phyloP scores from a whole-genome alignment of 805 yeast genomes.

The Cyberlindnera petersonii region DNA sequence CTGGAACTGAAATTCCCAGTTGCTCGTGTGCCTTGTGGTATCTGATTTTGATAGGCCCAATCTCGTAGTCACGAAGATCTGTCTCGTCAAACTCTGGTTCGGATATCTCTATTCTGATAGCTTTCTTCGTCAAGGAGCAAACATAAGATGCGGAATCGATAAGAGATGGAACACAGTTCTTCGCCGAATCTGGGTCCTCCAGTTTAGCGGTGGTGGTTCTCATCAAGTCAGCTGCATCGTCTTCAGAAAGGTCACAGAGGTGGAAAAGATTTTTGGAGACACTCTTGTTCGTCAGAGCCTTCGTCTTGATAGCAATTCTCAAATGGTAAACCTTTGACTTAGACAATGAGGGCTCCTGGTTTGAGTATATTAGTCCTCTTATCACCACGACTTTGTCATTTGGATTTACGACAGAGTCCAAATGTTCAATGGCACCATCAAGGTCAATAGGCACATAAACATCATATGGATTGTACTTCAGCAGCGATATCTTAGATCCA shows the following conservation, averaged over 20 bases:
- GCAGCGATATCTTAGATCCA: conserved; percentile 25
- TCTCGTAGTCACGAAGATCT: conserved; percentile 46
- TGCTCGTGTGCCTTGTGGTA: conserved; percentile 35
- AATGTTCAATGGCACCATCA: conserved; percentile 24
- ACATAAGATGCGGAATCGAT: conserved; percentile 46
- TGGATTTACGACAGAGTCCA: conserved; percentile 14
- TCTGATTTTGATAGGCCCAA: conserved; percentile 48
- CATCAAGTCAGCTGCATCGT: conserved; percentile 32
- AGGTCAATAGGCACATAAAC: conserved; percentile 26
- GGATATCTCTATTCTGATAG: conserved; percentile 52
- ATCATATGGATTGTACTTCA: conserved; percentile 22
- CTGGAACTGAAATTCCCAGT: conserved; percentile 2
- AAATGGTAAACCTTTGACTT: conserved; percentile 30
- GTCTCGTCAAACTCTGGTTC: conserved; percentile 45
- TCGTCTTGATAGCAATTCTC: conserved; percentile 33
- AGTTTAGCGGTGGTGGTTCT: conserved; percentile 18
- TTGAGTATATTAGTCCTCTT: conserved; percentile 29
- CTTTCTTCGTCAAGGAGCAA: conserved; percentile 40
- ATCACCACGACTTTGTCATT: conserved; percentile 25
- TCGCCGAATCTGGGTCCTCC: conserved; percentile 7
- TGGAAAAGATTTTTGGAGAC: conserved; percentile 33
- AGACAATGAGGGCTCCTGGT: conserved; percentile 24
- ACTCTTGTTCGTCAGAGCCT: conserved; percentile 12
- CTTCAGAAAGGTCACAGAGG: conserved; percentile 21
- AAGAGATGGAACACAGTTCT: conserved; percentile 32